Evolutionary conservation across 768 basidiomycete species (phyloP), one percentile per base, ranked within the genome.

Genomic region (Pleurotus pulmonarius): DNA sequence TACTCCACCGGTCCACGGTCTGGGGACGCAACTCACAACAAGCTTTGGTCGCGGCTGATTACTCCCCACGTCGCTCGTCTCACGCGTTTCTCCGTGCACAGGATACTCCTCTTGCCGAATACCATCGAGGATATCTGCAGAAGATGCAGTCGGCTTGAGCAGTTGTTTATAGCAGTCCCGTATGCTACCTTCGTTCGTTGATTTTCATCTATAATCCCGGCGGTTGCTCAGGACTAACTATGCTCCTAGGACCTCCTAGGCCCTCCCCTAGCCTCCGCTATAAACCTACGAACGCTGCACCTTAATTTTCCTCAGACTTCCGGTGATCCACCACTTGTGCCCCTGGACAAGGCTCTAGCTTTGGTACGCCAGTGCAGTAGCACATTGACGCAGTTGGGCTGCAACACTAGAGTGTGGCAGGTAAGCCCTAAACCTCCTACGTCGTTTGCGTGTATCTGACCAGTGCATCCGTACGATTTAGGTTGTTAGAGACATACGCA

Each of bases 401-500:
- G 83, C 60, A 85, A 85, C 63, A 82, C 84, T 0, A 74, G 73
- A 38, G 88, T 88, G 1, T 90, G 86, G 84, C 80, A 87, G 77
- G 90, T 88, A 57, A 65, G 74, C 8, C 11, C 29, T 39, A 16
- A 18, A 13, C 12, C 11, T 34, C 29, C 2, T 34, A 34, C 11
- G 11, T 11, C 29, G 2, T 34, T 11, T 34, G 29, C 7, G 8
- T 34, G 9, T 34, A 34, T 2, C 29, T 34, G 29, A 34, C 8
- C 20, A 20, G 20, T 20, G 20, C 8, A 11, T 9, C 8, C 29
- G 54, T 7, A 48, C 13, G 12, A 26, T 53, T 0, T 58, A 88
- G 86, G 76, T 88, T 37, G 70, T 73, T 54, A 72, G 80, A 39
- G 62, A 60, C 13, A 70, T 81, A 9, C 49, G 62, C 2, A 58